Evolutionary conservation across 73 alveolate species (phyloP), one percentile per base, ranked within the genome.

Genomic region (Paraurostyla sp.): DNA sequence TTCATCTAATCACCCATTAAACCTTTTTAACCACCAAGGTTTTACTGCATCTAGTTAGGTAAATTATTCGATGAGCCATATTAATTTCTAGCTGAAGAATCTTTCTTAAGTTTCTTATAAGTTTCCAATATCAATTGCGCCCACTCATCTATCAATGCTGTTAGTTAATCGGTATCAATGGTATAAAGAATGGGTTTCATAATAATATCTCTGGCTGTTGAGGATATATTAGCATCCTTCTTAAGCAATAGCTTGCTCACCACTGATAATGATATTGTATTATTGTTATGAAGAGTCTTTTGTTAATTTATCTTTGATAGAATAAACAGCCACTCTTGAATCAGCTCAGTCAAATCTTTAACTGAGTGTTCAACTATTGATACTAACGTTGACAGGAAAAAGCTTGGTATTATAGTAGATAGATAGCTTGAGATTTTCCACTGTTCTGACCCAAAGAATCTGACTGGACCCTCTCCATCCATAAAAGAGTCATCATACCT

Each of bases 131-230:
- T 69, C 32, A 80, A 51, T 7, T 41, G 71, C 1, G 91, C 40
- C 94, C 94, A 88, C 56, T 88, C 94, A 33, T 88, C 91, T 18
- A 88, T 46, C 6, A 76, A 45, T 40, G 22, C 42, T 45, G 54
- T 59, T 27, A 45, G 49, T 33, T 88, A 54, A 1, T 88, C 83
- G 2, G 57, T 41, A 60, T 76, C 87, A 41, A 88, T 29, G 30
- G 75, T 88, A 32, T 88, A 88, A 2, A 88, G 81, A 45, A 88
- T 76, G 36, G 89, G 89, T 32, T 85, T 58, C 69, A 89, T 65
- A 15, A 89, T 59, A 23, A 89, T 84, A 52, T 89, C 95, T 25
- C 92, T 60, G 0, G 88, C 91, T 29, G 95, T 81, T 15, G 92
- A 54, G 33, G 81, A 57, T 0, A 89, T 89, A 50, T 81, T 81